A percentile compares a stretch with the other conserved stretches of the same genome.
These are phyloP conservation scores for Fennellomyces sp. DNA, from an alignment of 371 early-diverging fungal species.

Conservation along the genomic window DNA sequence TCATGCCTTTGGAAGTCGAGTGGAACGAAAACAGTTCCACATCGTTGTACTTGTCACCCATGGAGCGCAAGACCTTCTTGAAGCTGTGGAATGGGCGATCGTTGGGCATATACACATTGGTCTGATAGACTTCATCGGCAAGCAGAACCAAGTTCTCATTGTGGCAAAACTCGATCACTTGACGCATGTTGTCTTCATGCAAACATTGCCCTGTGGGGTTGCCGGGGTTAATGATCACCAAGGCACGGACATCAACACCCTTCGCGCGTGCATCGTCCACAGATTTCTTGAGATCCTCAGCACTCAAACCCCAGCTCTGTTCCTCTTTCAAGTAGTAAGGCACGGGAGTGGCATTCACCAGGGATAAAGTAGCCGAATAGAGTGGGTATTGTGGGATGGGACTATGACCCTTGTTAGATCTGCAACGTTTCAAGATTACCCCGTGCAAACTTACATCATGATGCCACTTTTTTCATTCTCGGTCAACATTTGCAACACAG, in stretches of 20 bases:
- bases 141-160: constrained; percentile 76
- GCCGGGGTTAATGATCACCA: constrained; percentile 96
- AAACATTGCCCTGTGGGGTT: constrained; percentile 95
- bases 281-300: constrained; percentile 59
- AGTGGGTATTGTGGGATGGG: constrained; percentile 98
- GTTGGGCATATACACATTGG: constrained; percentile 82
- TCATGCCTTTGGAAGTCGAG: constrained; percentile 95
- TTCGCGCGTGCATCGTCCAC: constrained; percentile 61
- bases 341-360: constrained; percentile 80
- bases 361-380: constrained; percentile 87
- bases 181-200: constrained; percentile 73
- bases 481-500: constrained; percentile 82
- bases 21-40: constrained; percentile 72
- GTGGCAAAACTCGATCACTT: constrained; percentile 83
- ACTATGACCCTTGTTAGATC: constrained; percentile 1
- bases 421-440: neutral
- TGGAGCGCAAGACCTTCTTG: constrained; percentile 81
- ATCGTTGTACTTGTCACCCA: constrained; percentile 61
- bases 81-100: constrained; percentile 90
- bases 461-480: constrained; percentile 63
- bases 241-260: constrained; percentile 86
- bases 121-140: constrained; percentile 97
- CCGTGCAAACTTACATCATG: constrained; percentile 2
- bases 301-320: constrained; percentile 78
- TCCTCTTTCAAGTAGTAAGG: constrained; percentile 89